Percentiles rank a stretch among this genome's conserved stretches.
phyloP scores from a whole-genome alignment of 495 filamentous ascomycete genomes.

The Daldinia childiae region DNA sequence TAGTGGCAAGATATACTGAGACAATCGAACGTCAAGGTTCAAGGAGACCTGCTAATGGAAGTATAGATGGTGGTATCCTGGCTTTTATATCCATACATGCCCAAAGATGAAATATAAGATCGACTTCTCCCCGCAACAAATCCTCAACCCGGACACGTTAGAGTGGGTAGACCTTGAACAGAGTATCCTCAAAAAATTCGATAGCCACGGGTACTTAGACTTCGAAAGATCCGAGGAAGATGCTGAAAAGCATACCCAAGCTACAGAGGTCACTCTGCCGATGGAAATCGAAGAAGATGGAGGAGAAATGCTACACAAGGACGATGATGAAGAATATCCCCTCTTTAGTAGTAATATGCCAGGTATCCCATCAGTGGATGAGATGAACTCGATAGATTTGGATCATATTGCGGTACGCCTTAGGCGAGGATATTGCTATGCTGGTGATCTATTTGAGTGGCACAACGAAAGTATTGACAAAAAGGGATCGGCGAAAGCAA shows the following conservation, averaged over 20 bases:
- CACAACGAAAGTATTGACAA: slow-evolving; percentile 56
- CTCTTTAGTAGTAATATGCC: slow-evolving; percentile 79
- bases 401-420: slow-evolving; percentile 59
- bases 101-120: slow-evolving; percentile 80
- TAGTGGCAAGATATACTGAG: neutral
- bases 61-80: slow-evolving; percentile 59
- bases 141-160: slow-evolving; percentile 81
- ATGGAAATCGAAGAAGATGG: slow-evolving; percentile 54
- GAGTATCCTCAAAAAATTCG: slow-evolving; percentile 69
- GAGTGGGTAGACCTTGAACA: slow-evolving; percentile 80
- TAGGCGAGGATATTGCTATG: slow-evolving; percentile 41
- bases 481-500: slow-evolving; percentile 59
- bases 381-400: slow-evolving; percentile 71
- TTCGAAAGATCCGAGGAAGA: slow-evolving; percentile 60
- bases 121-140: slow-evolving; percentile 81
- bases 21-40: neutral
- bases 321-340: slow-evolving; percentile 54
- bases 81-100: slow-evolving; percentile 62
- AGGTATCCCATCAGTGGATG: slow-evolving; percentile 71
- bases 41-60: slow-evolving; percentile 11
- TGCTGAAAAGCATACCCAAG: slow-evolving; percentile 32
- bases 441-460: slow-evolving; percentile 73
- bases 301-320: slow-evolving; percentile 20
- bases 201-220: slow-evolving; percentile 72
- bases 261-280: slow-evolving; percentile 35